Evolutionary conservation across 352 stramenopile genomes (phyloP).

Genomic region (Pythium scleroteichum): DNA sequence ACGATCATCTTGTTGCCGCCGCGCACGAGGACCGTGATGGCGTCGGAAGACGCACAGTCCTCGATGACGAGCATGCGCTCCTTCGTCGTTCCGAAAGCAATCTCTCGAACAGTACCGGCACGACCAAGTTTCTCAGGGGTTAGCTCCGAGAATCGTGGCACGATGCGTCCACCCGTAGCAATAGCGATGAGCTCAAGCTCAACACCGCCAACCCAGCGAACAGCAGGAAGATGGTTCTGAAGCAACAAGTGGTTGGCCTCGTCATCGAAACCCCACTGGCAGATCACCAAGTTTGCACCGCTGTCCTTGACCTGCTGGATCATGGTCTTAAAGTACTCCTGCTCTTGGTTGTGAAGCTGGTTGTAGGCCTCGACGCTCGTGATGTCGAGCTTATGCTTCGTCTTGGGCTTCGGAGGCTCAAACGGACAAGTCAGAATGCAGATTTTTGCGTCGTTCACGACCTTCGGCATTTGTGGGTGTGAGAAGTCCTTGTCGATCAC

Average conservation of each 20-base stretch:
- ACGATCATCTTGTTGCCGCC: slow-evolving; percentile 99
- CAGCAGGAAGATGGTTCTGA: slow-evolving; percentile 96
- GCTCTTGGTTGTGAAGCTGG: slow-evolving; percentile 96
- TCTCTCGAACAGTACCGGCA: slow-evolving; percentile 94
- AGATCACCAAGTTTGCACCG: slow-evolving; percentile 98
- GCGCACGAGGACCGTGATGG: slow-evolving; percentile 98
- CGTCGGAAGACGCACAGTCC: slow-evolving; percentile 97
- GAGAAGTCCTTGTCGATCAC: slow-evolving; percentile 99
- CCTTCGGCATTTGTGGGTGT: slow-evolving; percentile 98
- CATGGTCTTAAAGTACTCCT: slow-evolving; percentile 99
- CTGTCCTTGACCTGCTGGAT: slow-evolving; percentile 99
- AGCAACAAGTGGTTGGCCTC: slow-evolving; percentile 99
- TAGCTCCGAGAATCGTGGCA: slow-evolving; percentile 98
- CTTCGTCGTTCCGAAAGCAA: slow-evolving; percentile 97
- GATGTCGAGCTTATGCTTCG: slow-evolving; percentile 99
- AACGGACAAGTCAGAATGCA: slow-evolving; percentile 99
- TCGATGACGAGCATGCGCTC: slow-evolving; percentile 99
- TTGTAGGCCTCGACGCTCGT: slow-evolving; percentile 97
- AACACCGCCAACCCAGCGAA: slow-evolving; percentile 99
- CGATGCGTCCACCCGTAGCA: slow-evolving; percentile 97
- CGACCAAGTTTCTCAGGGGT: slow-evolving; percentile 96
- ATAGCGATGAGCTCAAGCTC: slow-evolving; percentile 99
- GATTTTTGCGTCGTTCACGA: slow-evolving; percentile 97
- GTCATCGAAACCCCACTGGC: slow-evolving; percentile 99
- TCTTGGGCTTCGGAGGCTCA: slow-evolving; percentile 99